A percentile compares a stretch with the other conserved stretches of the same genome.
phyloP scores from a whole-genome alignment of 129 eudicot genomes.

The Logfia minima region DNA sequence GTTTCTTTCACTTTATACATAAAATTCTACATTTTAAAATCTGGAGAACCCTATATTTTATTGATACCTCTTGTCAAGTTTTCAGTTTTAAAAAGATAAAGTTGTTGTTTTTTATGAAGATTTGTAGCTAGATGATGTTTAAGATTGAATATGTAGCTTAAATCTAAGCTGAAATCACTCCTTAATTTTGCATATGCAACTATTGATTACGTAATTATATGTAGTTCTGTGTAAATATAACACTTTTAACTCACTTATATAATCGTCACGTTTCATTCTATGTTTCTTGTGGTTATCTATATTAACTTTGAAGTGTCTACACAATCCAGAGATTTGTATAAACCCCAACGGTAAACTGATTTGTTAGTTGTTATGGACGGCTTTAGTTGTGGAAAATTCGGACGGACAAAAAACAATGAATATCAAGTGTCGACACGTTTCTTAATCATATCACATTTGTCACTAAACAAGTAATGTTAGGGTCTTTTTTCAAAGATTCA shows the following conservation, averaged over 20 bases:
- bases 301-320: neutral
- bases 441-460: neutral
- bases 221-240: no score
- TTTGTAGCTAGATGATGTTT: no score
- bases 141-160: no score
- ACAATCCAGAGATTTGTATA: neutral
- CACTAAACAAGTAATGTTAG: neutral
- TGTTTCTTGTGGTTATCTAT: neutral
- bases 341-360: neutral
- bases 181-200: no score
- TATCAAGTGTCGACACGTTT: neutral
- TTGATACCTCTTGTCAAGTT: neutral
- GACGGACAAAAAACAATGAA: neutral
- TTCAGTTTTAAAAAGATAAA: neutral
- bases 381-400: neutral
- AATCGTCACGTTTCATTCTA: conserved; percentile 1
- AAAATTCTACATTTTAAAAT: neutral
- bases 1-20: conserved; percentile 21
- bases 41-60: neutral
- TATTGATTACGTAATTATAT: no score
- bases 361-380: neutral
- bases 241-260: no score
- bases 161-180: no score
- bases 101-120: neutral
- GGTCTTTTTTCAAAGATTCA: no score